Evolutionary conservation across 805 yeast genomes (phyloP).

Genomic region (Cyberlindnera amylophila): DNA sequence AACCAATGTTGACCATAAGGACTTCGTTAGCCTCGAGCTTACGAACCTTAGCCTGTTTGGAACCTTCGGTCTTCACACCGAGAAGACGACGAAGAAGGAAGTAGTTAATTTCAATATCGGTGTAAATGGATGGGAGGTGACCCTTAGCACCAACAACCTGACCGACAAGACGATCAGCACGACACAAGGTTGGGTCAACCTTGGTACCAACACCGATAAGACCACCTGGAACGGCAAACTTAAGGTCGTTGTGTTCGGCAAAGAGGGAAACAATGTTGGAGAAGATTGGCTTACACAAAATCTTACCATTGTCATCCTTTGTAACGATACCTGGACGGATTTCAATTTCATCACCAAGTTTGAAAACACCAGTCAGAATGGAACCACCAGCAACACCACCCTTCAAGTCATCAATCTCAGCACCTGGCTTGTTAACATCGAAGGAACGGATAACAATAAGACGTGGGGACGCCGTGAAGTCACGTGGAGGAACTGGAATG

Average conservation of each 20-base stretch:
- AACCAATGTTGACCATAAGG: conserved; percentile 98
- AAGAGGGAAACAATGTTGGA: conserved; percentile 90
- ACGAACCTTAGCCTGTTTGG: conserved; percentile 94
- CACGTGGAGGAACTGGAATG: conserved; percentile 95
- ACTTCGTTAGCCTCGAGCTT: conserved; percentile 93
- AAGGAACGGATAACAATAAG: conserved; percentile 96
- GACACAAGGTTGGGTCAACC: conserved; percentile 97
- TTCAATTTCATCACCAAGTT: conserved; percentile 96
- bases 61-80: conserved; percentile 98
- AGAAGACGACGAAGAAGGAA: conserved; percentile 92
- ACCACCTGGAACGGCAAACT: conserved; percentile 99
- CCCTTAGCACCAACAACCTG: conserved; percentile 99
- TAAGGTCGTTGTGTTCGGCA: conserved; percentile 96
- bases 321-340: conserved; percentile 99
- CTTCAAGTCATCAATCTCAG: conserved; percentile 92
- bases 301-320: conserved; percentile 81
- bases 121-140: conserved; percentile 90
- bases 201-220: conserved; percentile 99
- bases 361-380: conserved; percentile 93
- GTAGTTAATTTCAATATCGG: conserved; percentile 96
- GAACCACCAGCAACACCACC: conserved; percentile 99
- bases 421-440: conserved; percentile 98
- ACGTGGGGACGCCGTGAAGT: conserved; percentile 89
- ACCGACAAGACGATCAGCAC: conserved; percentile 99
- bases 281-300: conserved; percentile 93